Base-by-base conservation (phyloP, 1,284 basidiomycete species). In the Trichosporon coremiiforme region DNA sequence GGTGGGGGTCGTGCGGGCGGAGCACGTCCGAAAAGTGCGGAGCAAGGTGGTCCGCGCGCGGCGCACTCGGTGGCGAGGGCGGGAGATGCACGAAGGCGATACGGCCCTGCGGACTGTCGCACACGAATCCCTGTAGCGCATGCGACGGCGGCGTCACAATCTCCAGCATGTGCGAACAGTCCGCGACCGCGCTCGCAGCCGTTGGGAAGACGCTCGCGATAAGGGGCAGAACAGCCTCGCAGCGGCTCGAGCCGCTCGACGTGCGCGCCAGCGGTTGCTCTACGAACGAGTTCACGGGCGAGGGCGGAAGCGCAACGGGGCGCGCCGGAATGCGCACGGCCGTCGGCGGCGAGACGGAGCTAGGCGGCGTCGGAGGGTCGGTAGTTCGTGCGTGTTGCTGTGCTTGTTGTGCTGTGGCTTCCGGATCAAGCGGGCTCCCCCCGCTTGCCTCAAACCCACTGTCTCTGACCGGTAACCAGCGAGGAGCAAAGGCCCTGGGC, bases 361-460 rank as follows among this genome's bases (percentile, higher is more conserved):
- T 33, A 7, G 69, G 66, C 1, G 71, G 70, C 2, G 71, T 67
- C 17, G 47, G 68, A 4, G 67, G 67, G 25, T 65, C 22, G 47
- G 57, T 53, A 3, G 41, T 5, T 45, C 13, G 66, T 53, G 62
- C n/a, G 33, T 35, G 33, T 17, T 31, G 62, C 13, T 65, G 31
- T 15, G n/a, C 17, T 41, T 57, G 31, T 6, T 41, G 20, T 29
- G 35, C 9, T n/a, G 45, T 20, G 31, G 33, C 31, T 62, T n/a
- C 35, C 22, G 25, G 50, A 53, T 53, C 62, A 29, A 76, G 78
- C 76, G 79, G 76, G 76, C 78, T 82, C 80, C 82, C 82, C 80
- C 81, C 82, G 80, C 82, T 78, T 75, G 79, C 82, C 77, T 84
- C 83, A 84, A 83, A 83, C 79, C 83, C 83, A 84, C 80, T 77